A percentile compares a stretch with the other conserved stretches of the same genome.
Conservation (phyloP, 2,329 filamentous ascomycete genomes). For the Cercospora sojina region DNA sequence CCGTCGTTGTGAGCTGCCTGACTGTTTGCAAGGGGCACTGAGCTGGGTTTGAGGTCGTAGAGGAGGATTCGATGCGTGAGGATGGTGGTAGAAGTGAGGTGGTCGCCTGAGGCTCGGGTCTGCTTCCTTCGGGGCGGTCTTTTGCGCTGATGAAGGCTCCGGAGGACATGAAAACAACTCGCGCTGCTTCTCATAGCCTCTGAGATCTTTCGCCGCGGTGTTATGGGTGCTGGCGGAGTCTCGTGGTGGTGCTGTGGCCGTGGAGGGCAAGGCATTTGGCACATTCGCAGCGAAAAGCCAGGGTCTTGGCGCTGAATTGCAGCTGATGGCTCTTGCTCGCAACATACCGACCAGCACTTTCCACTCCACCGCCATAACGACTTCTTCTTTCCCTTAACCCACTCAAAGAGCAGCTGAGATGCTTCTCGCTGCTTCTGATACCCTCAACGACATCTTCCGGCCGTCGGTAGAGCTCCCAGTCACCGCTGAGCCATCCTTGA, state of each 20-base stretch:
- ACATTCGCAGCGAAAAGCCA: not conserved
- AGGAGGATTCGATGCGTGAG: not conserved
- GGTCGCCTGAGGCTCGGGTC: not conserved
- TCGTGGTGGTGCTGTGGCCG: not conserved
- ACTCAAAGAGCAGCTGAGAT: not conserved
- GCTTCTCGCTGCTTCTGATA: not conserved
- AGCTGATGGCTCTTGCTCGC: not conserved
- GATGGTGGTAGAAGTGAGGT: not conserved
- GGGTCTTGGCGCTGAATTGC: not conserved
- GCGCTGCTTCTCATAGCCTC: not conserved
- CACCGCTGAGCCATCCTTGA: not conserved
- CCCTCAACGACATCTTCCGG: not conserved
- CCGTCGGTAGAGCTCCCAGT: not conserved
- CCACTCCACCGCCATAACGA: not conserved
- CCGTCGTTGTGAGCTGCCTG: not conserved
- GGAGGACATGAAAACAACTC: not conserved
- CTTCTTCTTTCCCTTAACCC: not conserved
- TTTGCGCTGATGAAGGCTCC: not conserved
- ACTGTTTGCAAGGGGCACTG: not conserved
- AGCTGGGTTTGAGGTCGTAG: not conserved
- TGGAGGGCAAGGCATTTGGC: not conserved
- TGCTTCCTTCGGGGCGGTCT: not conserved
- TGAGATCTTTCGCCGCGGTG: not conserved
- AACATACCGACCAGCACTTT: not conserved
- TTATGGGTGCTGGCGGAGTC: not conserved